Base-by-base conservation (phyloP, 495 filamentous ascomycete genomes). In the Lophium mytilinum region DNA sequence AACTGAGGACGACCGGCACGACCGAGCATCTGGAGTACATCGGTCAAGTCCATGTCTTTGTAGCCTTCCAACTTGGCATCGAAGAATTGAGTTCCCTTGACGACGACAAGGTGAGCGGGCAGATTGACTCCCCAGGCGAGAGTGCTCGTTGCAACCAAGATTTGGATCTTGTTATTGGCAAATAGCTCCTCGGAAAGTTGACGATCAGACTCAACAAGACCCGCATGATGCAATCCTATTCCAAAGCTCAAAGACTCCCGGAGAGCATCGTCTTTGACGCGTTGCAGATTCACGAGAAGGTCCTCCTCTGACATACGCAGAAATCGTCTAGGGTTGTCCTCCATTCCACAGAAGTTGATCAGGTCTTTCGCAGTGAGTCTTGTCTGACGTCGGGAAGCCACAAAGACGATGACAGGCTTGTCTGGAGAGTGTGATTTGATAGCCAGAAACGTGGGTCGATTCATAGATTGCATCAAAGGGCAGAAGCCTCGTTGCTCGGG, bases 91-190 rank as follows among this genome's bases (percentile, higher is more conserved):
- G 93, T 99, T 47, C 93, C 93, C 66, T 99, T 99, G 47, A 99
- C 94, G 9, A 99, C 87, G 9, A 99, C 93, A 4, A 99, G 78
- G 75, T 99, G 93, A 0, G 93, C 93, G 0, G 93, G 93, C 67
- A 99, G 78, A 71, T 99, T 99, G 58, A 99, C 94, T 71, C 93
- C 93, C 93, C 93, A 99, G 7, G 93, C 93, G 21, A 99, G 77
- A 9, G 93, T 99, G 69, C 87, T 92, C 1, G 93, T 99, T n/a
- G 93, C 93, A 0, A 97, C 84, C 7, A 99, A 78, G 55, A 99
- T 86, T 66, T 99, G 93, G 49, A 97, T 97, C 77, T 96, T 95
- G 76, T 96, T 96, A 71, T 95, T 92, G 14, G 91, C 81, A 67
- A 97, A 97, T 4, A 99, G 78, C 69, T 97, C 91, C 68, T 99